Evolutionary conservation across 345 rosid genomes (phyloP), one percentile per base, ranked within the genome.

Genomic region (Populus tremula): DNA sequence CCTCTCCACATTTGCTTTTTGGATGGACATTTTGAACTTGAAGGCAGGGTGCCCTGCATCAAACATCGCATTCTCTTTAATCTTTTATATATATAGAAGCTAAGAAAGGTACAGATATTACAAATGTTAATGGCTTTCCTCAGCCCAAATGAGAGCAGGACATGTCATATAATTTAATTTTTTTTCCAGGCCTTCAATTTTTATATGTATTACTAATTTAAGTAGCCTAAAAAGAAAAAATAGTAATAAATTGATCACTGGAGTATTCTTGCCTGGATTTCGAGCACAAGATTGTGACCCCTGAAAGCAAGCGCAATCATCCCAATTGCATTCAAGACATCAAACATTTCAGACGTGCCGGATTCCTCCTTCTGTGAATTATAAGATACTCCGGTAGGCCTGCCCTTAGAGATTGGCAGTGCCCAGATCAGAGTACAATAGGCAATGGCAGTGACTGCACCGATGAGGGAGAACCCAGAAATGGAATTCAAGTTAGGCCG

Each of bases 221-320:
- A 47, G 53, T 47, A 47, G 53, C 16, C 18, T 47, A 14, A 47
- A 14, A 47, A 14, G 53, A 14, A 4, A 47, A 47, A 3, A 4
- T 47, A 47, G 17, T 47, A 4, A 47, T 47, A 14, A 47, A 47
- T 12, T 14, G 53, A 47, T 13, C 53, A 14, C 3, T 47, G 2
- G 53, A 14, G 53, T 16, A 1, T 47, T 16, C 47, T 68, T 25
- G 85, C 91, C 89, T 90, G 91, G 13, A 90, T 90, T 76, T 90
- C 94, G 21, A 90, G 89, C 21, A 90, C 73, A 1, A 90, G 87
- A 74, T 90, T 89, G 78, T 88, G 92, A 2, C 94, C 94, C 69
- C 89, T 82, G 47, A 89, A 90, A 0, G 87, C 76, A 20, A 90
- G 85, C 62, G 82, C 81, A 36, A 88, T 31, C 7, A 86, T 79